Base-by-base conservation (phyloP, 1,284 basidiomycete species). In the Phylloboletellus chloephorus region DNA sequence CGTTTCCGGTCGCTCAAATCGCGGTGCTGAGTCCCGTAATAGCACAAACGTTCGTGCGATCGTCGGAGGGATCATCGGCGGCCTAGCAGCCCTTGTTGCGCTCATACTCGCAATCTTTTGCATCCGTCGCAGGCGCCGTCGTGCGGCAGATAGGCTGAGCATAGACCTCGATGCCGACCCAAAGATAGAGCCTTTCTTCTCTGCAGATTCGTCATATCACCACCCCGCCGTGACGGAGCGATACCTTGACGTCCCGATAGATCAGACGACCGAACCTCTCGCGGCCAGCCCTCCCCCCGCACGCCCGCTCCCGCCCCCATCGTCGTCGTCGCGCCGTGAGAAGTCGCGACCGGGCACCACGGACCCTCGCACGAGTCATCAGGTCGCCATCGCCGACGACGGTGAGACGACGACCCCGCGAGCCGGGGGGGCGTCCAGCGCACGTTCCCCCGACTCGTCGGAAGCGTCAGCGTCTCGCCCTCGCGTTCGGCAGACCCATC, bases 61-160 rank as follows among this genome's bases (percentile, higher is more conserved):
- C 10, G 38, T 46, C 5, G 45, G 48, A 12, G 44, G 48, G 17
- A 26, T 40, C 22, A 8, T 53, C 3, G 50, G 48, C 2, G 51
- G 43, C 3, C 3, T 48, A 4, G 16, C n/a, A 22, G 41, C 17
- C 13, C 32, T 52, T 13, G 6, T 12, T 9, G 21, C 24, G 7
- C 9, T 53, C 30, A 2, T 42, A 3, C n/a, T 52, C 28, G 41
- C 37, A 4, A 5, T 35, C 7, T 29, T 50, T 7, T 48, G 22
- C 39, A 3, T 39, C 37, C 33, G 37, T 21, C 37, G 42, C 8
- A 35, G 32, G 29, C 31, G 29, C 5, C 24, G 19, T 21, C 37
- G 9, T 2, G 2, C 31, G 23, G 2, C 10, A 25, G 30, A 20
- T 13, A 28, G 23, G 3, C 9, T 6, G 5, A 31, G 10, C 20